Conservation (phyloP, 805 yeast species). For the Suhomyces sp. region DNA sequence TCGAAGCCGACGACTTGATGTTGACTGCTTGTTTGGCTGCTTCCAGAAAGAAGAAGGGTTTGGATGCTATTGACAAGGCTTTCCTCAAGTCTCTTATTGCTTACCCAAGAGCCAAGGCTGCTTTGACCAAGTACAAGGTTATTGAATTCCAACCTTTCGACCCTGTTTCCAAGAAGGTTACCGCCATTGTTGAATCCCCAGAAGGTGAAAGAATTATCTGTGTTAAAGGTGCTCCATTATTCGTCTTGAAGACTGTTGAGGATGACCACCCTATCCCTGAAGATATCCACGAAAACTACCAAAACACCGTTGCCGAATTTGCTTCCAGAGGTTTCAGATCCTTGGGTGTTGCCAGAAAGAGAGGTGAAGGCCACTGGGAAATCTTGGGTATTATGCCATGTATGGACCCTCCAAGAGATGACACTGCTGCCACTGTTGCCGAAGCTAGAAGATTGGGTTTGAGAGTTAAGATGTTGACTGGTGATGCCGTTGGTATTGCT, state of each 20-base stretch:
- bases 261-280: slow-evolving; percentile 96
- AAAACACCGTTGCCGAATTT: slow-evolving; percentile 95
- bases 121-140: slow-evolving; percentile 91
- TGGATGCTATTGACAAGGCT: slow-evolving; percentile 96
- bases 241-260: slow-evolving; percentile 94
- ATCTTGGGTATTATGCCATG: slow-evolving; percentile 97
- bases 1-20: slow-evolving; percentile 93
- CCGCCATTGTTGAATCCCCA: slow-evolving; percentile 93
- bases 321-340: slow-evolving; percentile 99
- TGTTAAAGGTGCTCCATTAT: slow-evolving; percentile 98
- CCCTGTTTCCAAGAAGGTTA: slow-evolving; percentile 96
- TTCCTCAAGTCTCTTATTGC: slow-evolving; percentile 84
- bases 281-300: slow-evolving; percentile 89
- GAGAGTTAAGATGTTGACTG: slow-evolving; percentile 96
- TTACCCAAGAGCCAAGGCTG: slow-evolving; percentile 91
- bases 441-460: slow-evolving; percentile 91
- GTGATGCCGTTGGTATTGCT: slow-evolving; percentile 99
- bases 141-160: slow-evolving; percentile 96
- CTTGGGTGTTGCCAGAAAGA: slow-evolving; percentile 97
- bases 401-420: slow-evolving; percentile 99
- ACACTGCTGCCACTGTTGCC: slow-evolving; percentile 89
- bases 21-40: slow-evolving; percentile 97
- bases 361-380: slow-evolving; percentile 98
- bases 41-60: slow-evolving; percentile 96
- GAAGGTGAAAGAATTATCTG: slow-evolving; percentile 92